These are phyloP conservation scores for Breviolum minutum DNA, from an alignment of 73 alveolate genomes.

Conservation along the genomic window DNA sequence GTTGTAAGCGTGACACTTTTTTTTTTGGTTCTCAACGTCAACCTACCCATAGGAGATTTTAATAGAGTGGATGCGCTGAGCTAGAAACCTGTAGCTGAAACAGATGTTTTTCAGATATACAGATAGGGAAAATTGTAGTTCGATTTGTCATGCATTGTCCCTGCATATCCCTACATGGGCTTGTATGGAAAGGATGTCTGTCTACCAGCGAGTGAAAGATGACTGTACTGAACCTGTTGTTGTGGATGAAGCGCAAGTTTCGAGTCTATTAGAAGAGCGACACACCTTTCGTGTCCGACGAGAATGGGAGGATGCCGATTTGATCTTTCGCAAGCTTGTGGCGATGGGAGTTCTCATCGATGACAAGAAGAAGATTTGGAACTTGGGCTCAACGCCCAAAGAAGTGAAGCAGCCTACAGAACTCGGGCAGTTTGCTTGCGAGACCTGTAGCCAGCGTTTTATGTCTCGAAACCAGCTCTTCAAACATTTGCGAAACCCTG, in stretches of 20 bases:
- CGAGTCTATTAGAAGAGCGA: background rate
- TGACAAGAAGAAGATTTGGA: slow-evolving; percentile 33
- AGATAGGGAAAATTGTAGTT: too few relatives aligned
- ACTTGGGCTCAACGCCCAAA: slow-evolving; percentile 1
- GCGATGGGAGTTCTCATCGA: slow-evolving; percentile 40
- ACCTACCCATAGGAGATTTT: too few relatives aligned
- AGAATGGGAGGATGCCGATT: slow-evolving; percentile 23
- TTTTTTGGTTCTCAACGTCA: background rate
- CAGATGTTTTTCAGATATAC: background rate
- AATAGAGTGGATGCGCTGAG: background rate
- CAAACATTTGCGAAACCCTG: slow-evolving; percentile 23
- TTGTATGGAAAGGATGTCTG: background rate
- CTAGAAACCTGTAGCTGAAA: background rate
- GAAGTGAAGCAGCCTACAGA: background rate
- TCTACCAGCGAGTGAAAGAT: slow-evolving; percentile 13
- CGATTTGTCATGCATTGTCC: too few relatives aligned
- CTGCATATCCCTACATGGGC: too few relatives aligned
- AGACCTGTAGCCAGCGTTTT: background rate
- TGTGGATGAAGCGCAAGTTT: slow-evolving; percentile 23
- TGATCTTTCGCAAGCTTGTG: slow-evolving; percentile 29
- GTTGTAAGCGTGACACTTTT: too few relatives aligned
- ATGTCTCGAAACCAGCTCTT: slow-evolving; percentile 29
- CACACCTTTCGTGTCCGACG: background rate
- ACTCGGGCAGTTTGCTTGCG: slow-evolving; percentile 1
- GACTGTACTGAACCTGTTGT: slow-evolving; percentile 28